Evolutionary conservation across 768 basidiomycete genomes (phyloP), one percentile per base, ranked within the genome.

Genomic region (Antrodiella citrinella): DNA sequence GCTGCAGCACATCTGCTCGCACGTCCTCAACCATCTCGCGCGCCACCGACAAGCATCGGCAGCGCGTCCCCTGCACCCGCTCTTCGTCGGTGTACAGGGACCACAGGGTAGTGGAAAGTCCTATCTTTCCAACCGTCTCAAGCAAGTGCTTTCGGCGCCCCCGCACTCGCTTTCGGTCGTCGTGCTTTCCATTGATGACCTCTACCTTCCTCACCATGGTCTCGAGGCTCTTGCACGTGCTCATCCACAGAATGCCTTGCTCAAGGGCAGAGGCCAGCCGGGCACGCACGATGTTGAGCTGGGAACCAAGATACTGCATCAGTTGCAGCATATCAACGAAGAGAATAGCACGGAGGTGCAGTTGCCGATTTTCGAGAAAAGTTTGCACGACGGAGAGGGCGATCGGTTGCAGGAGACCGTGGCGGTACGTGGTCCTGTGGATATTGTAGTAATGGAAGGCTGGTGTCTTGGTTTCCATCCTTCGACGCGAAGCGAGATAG

Each of bases 71-170:
- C 47, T 11, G 10, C 62, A 64, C 20, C 92, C 94, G 2, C 70
- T 96, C 13, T 86, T 96, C 53, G 80, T 94, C 11, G 92, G 83
- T 2, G 61, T 96, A 13, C 94, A 96, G 68, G 94, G 94, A 0
- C 92, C 94, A 0, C 94, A 97, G 66, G 94, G 94, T 10, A 88
- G 86, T 47, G 93, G 94, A 26, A 98, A 98, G 71, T 86, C 92
- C 0, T 91, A 77, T 61, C 72, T 91, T 22, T 81, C 88, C 3
- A 72, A 74, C 4, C 75, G 72, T 23, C 71, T 94, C 23, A 63
- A 75, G 59, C 53, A 60, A 10, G 42, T 47, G 10, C 61, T 68
- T n/a, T 45, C 69, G 43, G 63, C 67, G 20, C 58, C 72, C 3
- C 80, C 77, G 2, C 65, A 78, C 51, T 62, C 68, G 3, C 73